Conservation (phyloP, 176 grass and related monocot genomes). For the Eleusine coracana region DNA sequence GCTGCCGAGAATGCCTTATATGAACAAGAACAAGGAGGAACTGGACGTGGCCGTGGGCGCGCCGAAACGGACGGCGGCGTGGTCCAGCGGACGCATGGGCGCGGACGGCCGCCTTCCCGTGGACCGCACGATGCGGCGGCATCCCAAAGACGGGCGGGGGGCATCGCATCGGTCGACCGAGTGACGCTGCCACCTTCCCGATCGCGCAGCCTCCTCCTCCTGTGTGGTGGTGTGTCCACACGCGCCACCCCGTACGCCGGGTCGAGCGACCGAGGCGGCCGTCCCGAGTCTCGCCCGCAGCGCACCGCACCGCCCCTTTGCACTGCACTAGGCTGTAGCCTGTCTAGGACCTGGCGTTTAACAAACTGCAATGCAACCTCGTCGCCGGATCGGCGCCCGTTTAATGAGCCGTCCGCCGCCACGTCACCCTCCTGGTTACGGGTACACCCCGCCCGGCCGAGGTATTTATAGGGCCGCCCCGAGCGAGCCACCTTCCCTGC, state of each 20-base stretch:
- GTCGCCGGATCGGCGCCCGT: slow-evolving; percentile 41
- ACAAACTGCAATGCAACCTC: slow-evolving; percentile 29
- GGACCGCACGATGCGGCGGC: neutral
- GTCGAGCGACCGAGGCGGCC: neutral
- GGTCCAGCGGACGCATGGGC: slow-evolving; percentile 1
- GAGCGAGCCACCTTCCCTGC: slow-evolving; percentile 18
- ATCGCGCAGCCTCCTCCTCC: neutral
- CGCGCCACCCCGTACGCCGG: slow-evolving; percentile 15
- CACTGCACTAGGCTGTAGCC: neutral
- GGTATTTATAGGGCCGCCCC: slow-evolving; percentile 44
- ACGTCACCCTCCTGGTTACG: slow-evolving; percentile 40
- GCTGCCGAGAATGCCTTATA: neutral
- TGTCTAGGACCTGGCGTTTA: slow-evolving; percentile 10
- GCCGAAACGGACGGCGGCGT: slow-evolving; percentile 43
- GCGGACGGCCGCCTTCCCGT: neutral
- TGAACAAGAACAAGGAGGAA: neutral
- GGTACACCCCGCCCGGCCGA: neutral
- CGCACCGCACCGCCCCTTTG: too few species aligned
- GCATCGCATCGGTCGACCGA: neutral
- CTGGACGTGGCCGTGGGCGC: neutral
- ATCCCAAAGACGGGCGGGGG: neutral
- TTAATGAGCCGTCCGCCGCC: neutral
- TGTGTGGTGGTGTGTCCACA: slow-evolving; percentile 21
- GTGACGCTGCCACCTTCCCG: slow-evolving; percentile 10
- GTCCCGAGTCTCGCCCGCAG: neutral